Percentiles rank a stretch among this genome's conserved stretches.
These are phyloP conservation scores for Dothiorella sarmentorum DNA, from an alignment of 2,329 filamentous ascomycete species.

Conservation along the genomic window DNA sequence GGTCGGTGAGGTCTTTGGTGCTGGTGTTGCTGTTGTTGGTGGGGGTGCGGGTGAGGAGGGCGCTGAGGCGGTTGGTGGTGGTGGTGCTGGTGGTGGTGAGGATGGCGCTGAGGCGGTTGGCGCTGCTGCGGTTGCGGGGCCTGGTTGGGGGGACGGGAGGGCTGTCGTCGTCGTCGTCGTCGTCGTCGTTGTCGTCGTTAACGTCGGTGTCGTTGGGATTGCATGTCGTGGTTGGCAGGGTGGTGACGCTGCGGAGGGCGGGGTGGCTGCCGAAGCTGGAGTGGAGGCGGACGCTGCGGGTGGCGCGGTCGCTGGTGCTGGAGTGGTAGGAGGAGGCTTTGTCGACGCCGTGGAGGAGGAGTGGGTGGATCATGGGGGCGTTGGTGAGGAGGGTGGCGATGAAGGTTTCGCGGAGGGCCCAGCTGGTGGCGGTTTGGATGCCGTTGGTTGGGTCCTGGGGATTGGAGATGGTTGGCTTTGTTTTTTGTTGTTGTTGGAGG, in stretches of 20 bases:
- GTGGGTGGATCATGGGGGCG: conserved; percentile 38
- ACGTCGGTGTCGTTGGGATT: not conserved
- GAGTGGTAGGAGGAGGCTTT: not conserved
- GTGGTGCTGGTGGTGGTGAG: too few species aligned
- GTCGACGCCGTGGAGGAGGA: conserved; percentile 5
- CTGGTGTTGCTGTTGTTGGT: too few species aligned
- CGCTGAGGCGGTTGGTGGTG: too few species aligned
- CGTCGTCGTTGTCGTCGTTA: not conserved
- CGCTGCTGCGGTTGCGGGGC: too few species aligned
- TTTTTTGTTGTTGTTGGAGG: too few species aligned
- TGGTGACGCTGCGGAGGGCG: not conserved
- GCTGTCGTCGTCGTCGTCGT: not conserved
- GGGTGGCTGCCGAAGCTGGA: not conserved
- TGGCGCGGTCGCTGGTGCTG: not conserved
- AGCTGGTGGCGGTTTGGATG: conserved; percentile 42
- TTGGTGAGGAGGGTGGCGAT: conserved; percentile 46
- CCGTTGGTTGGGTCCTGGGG: conserved; percentile 37
- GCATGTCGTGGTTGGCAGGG: not conserved
- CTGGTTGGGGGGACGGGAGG: not conserved
- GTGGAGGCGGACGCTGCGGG: not conserved
- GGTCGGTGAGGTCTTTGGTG: too few species aligned
- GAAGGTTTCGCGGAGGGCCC: conserved; percentile 47
- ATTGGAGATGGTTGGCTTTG: not conserved
- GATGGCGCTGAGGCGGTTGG: too few species aligned
- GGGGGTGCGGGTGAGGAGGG: too few species aligned